Percentiles rank a stretch among this genome's conserved stretches.
These are phyloP conservation scores for Trematosphaeria pertusa DNA, from an alignment of 2,329 filamentous ascomycete species.

Conservation along the genomic window DNA sequence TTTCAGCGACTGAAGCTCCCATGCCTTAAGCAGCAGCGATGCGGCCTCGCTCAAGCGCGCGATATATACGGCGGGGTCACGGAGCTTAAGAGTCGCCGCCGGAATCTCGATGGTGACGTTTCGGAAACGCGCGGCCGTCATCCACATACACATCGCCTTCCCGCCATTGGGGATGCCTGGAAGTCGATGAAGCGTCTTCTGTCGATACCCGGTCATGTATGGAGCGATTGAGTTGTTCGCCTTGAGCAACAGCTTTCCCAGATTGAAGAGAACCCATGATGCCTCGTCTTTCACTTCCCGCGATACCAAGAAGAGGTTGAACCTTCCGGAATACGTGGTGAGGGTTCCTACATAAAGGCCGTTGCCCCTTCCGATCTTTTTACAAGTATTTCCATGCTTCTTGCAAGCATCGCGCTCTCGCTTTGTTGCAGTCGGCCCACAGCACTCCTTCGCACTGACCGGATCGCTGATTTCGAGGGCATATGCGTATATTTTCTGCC, in stretches of 20 bases:
- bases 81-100: neutral
- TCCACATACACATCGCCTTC: slow-evolving; percentile 17
- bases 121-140: slow-evolving; percentile 12
- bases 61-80: slow-evolving; percentile 11
- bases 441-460: slow-evolving; percentile 20
- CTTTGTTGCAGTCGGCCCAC: slow-evolving; percentile 14
- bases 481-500: slow-evolving; percentile 16
- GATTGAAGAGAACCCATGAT: slow-evolving; percentile 16
- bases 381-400: slow-evolving; percentile 17
- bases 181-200: slow-evolving; percentile 7
- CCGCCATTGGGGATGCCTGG: neutral
- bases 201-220: slow-evolving; percentile 11
- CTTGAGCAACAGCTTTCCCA: slow-evolving; percentile 9
- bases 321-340: slow-evolving; percentile 7
- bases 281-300: slow-evolving; percentile 17
- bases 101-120: slow-evolving; percentile 10
- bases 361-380: slow-evolving; percentile 8
- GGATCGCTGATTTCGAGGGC: slow-evolving; percentile 13
- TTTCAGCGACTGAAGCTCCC: slow-evolving; percentile 9
- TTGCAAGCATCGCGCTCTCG: slow-evolving; percentile 19
- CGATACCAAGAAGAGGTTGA: slow-evolving; percentile 20
- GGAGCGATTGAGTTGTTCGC: neutral
- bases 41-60: slow-evolving; percentile 8
- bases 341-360: neutral
- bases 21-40: slow-evolving; percentile 16